phyloP scores from a whole-genome alignment of 2,329 filamentous ascomycete species.

The Cladobotryum protrusum region DNA sequence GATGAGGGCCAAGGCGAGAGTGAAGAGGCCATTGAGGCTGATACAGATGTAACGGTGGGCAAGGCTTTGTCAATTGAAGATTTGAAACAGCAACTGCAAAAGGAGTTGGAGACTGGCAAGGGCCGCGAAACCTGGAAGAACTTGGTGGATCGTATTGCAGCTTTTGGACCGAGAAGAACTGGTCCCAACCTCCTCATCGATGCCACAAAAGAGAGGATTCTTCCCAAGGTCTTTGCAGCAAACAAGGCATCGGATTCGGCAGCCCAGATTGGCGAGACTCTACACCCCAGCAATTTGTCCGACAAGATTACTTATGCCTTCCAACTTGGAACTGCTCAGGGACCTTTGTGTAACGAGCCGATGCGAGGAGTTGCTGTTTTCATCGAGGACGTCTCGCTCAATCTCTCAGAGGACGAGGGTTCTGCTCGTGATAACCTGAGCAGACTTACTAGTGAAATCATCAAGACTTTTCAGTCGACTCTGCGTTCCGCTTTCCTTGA shows the following conservation, averaged over 20 bases:
- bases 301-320: constrained; percentile 94
- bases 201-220: constrained; percentile 63
- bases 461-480: constrained; percentile 79
- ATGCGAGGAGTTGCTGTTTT: constrained; percentile 90
- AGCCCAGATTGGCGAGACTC: constrained; percentile 40
- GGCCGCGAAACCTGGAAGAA: constrained; percentile 69
- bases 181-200: constrained; percentile 91
- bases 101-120: constrained; percentile 64
- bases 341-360: constrained; percentile 86
- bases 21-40: constrained; percentile 35
- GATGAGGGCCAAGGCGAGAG: constrained; percentile 31
- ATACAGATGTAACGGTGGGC: constrained; percentile 53
- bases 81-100: constrained; percentile 66
- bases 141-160: constrained; percentile 72
- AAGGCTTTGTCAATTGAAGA: constrained; percentile 65
- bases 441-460: constrained; percentile 85
- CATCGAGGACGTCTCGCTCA: constrained; percentile 69
- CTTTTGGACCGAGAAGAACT: constrained; percentile 78
- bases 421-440: constrained; percentile 62
- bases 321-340: constrained; percentile 83
- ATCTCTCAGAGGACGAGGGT: constrained; percentile 46
- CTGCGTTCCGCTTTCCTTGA: constrained; percentile 84
- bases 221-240: constrained; percentile 60
- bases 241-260: constrained; percentile 26
- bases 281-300: constrained; percentile 63